A percentile compares a stretch with the other conserved stretches of the same genome.
Evolutionary conservation across 2,329 filamentous ascomycete species (phyloP).

Genomic region (Alternaria novae-zelandiae): DNA sequence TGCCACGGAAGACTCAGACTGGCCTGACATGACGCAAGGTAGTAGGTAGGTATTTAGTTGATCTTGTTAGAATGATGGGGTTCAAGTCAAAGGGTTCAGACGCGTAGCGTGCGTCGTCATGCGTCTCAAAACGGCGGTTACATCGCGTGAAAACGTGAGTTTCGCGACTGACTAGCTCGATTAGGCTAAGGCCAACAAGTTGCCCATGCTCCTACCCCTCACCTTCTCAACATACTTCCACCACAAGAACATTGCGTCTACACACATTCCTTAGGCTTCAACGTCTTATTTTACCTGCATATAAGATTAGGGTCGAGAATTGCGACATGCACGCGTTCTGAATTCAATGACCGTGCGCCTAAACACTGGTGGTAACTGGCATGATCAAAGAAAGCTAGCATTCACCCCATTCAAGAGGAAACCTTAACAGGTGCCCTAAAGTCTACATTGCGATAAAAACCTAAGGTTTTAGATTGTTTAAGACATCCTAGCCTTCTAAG

Average conservation of each 20-base stretch:
- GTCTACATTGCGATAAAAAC: too few species aligned
- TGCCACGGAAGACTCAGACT: background rate
- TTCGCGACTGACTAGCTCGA: background rate
- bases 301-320: too few species aligned
- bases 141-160: slow-evolving; percentile 6
- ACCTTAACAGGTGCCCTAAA: too few species aligned
- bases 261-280: background rate
- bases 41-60: too few species aligned
- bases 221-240: background rate
- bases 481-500: too few species aligned
- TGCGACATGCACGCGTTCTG: too few species aligned
- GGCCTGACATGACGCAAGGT: background rate
- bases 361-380: background rate
- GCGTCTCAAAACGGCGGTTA: background rate
- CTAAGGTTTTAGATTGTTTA: too few species aligned
- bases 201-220: background rate
- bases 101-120: slow-evolving; percentile 4
- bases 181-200: background rate
- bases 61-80: background rate
- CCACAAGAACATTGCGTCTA: background rate
- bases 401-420: background rate
- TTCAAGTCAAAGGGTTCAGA: background rate
- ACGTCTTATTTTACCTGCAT: too few species aligned
- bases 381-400: background rate
- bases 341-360: too few species aligned